phyloP scores from a whole-genome alignment of 345 rosid species.

The Populus simonii region DNA sequence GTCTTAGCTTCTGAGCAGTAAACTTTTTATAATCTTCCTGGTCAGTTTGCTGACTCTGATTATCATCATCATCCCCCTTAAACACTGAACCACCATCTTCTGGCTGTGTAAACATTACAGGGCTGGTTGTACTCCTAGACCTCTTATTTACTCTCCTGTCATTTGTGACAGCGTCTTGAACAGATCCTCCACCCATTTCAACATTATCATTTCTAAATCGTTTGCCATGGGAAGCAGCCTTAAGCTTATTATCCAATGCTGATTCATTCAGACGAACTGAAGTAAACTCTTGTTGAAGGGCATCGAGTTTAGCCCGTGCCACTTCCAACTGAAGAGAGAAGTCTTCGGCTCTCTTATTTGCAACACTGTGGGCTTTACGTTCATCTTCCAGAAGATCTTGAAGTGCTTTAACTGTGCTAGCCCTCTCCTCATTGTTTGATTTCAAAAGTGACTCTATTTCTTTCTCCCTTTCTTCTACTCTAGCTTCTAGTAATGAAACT shows the following conservation, averaged over 20 bases:
- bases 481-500: slow-evolving; percentile 66
- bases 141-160: slow-evolving; percentile 64
- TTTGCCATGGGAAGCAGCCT: slow-evolving; percentile 69
- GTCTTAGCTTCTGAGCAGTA: slow-evolving; percentile 72
- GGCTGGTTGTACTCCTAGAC: slow-evolving; percentile 63
- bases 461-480: slow-evolving; percentile 90
- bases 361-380: slow-evolving; percentile 68
- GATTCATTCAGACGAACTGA: slow-evolving; percentile 79
- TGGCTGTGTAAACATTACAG: slow-evolving; percentile 33
- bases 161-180: slow-evolving; percentile 47
- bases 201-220: slow-evolving; percentile 55
- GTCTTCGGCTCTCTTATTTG: slow-evolving; percentile 74
- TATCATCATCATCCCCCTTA: slow-evolving; percentile 61
- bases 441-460: slow-evolving; percentile 82
- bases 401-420: slow-evolving; percentile 72
- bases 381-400: slow-evolving; percentile 79
- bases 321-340: slow-evolving; percentile 78
- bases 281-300: slow-evolving; percentile 78
- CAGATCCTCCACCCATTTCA: slow-evolving; percentile 65
- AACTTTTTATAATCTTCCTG: slow-evolving; percentile 76
- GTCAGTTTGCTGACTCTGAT: slow-evolving; percentile 50
- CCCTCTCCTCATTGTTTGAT: slow-evolving; percentile 73
- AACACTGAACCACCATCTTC: slow-evolving; percentile 72
- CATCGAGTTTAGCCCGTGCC: slow-evolving; percentile 78
- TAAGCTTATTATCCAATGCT: slow-evolving; percentile 76